These are phyloP conservation scores for Vinca minor DNA, from an alignment of 257 asterid species.

Conservation along the genomic window DNA sequence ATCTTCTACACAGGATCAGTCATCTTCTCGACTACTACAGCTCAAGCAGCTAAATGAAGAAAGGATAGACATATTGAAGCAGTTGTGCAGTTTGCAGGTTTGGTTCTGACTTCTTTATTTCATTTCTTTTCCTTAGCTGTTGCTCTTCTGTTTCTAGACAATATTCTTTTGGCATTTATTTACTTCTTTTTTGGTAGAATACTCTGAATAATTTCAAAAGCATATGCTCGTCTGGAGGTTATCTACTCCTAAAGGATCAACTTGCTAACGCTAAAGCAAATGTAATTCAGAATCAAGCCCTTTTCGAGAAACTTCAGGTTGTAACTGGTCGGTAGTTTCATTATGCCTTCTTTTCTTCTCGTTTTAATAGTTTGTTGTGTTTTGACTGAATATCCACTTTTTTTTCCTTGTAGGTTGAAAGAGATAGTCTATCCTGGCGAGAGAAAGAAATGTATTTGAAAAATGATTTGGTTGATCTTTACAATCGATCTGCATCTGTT, in stretches of 20 bases:
- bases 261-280: slow-evolving; percentile 67
- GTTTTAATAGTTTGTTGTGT: neutral
- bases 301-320: slow-evolving; percentile 91
- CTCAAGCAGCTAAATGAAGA: slow-evolving; percentile 79
- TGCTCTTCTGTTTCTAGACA: neutral
- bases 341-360: slow-evolving; percentile 17
- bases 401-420: slow-evolving; percentile 52
- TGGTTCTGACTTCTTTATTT: slow-evolving; percentile 17
- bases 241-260: slow-evolving; percentile 63
- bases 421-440: slow-evolving; percentile 77
- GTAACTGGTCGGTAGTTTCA: slow-evolving; percentile 32
- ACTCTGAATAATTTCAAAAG: slow-evolving; percentile 58
- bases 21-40: slow-evolving; percentile 51
- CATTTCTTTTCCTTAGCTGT: slow-evolving; percentile 14
- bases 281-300: slow-evolving; percentile 56
- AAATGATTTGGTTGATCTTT: slow-evolving; percentile 68
- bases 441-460: slow-evolving; percentile 71
- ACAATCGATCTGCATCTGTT: slow-evolving; percentile 61
- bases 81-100: slow-evolving; percentile 75
- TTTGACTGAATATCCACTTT: slow-evolving; percentile 3
- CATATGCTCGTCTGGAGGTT: slow-evolving; percentile 69
- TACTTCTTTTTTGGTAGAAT: slow-evolving; percentile 45
- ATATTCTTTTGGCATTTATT: neutral
- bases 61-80: slow-evolving; percentile 60
- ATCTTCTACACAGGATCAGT: slow-evolving; percentile 46